phyloP scores from a whole-genome alignment of 2,329 filamentous ascomycete genomes.

The Scedosporium apiospermum region DNA sequence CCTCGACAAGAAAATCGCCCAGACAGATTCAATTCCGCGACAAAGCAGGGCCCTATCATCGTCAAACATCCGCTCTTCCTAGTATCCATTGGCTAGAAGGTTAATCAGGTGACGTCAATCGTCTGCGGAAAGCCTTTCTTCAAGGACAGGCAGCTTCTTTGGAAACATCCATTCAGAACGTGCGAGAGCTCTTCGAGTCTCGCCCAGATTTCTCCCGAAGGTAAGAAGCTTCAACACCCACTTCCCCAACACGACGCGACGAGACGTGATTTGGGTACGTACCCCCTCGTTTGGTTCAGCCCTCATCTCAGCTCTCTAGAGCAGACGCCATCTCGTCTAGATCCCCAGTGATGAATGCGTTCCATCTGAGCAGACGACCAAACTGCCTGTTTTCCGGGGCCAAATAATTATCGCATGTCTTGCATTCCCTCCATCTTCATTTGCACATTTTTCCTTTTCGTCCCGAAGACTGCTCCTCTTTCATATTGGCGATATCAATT shows the following conservation, averaged over 20 bases:
- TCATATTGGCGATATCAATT: neutral
- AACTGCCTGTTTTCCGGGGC: neutral
- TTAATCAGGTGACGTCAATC: conserved; percentile 6
- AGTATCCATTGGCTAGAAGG: neutral
- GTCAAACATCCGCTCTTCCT: neutral
- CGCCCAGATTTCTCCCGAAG: neutral
- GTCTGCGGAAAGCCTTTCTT: conserved; percentile 1
- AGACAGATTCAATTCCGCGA: conserved; percentile 4
- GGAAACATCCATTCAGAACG: neutral
- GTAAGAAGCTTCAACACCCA: neutral
- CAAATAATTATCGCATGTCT: neutral
- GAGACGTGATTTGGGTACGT: conserved; percentile 6
- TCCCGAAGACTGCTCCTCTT: neutral
- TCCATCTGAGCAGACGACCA: neutral
- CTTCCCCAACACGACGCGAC: conserved; percentile 3
- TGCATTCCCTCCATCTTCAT: neutral
- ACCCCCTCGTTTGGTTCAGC: neutral
- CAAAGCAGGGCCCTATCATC: conserved; percentile 3
- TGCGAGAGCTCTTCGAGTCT: neutral
- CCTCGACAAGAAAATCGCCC: neutral
- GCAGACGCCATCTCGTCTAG: neutral
- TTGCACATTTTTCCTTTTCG: neutral
- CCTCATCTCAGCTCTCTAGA: neutral
- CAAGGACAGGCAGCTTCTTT: neutral
- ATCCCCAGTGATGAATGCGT: neutral